phyloP scores from a whole-genome alignment of 495 filamentous ascomycete species.

The Lasiosphaeris hirsuta region DNA sequence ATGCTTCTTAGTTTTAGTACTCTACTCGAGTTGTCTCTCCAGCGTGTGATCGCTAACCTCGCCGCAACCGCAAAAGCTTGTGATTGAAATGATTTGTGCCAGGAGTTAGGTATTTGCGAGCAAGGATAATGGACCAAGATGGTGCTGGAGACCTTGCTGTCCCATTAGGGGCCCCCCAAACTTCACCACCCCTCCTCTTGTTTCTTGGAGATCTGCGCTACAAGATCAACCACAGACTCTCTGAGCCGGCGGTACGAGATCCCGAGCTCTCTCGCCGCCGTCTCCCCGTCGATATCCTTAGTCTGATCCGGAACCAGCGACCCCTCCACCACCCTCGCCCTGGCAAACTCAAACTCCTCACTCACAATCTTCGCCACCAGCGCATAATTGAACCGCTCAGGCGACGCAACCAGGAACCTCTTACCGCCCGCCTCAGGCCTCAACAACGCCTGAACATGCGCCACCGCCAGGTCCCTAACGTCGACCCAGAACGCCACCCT shows the following conservation, averaged over 20 bases:
- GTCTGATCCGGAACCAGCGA: conserved; percentile 25
- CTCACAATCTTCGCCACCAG: conserved; percentile 37
- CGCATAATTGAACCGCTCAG: conserved; percentile 41
- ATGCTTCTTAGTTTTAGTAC: too few species aligned
- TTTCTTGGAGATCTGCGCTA: background rate
- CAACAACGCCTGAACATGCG: conserved; percentile 41
- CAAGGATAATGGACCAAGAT: too few species aligned
- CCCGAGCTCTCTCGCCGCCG: conserved; percentile 39
- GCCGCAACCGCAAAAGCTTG: too few species aligned
- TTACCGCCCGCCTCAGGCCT: conserved; percentile 32
- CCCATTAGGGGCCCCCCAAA: too few species aligned
- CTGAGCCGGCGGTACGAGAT: conserved; percentile 36
- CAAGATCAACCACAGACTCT: conserved; percentile 36
- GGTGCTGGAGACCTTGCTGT: too few species aligned
- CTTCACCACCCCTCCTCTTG: too few species aligned
- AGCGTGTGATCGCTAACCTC: too few species aligned
- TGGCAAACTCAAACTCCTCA: conserved; percentile 28
- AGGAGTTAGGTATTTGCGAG: too few species aligned
- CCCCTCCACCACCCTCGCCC: conserved; percentile 27
- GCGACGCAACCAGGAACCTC: conserved; percentile 33
- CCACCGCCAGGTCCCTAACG: conserved; percentile 42
- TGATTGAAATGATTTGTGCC: too few species aligned
- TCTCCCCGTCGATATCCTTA: conserved; percentile 40
- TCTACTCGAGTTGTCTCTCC: too few species aligned
- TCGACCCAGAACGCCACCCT: conserved; percentile 44